Evolutionary conservation across 2,329 filamentous ascomycete genomes (phyloP).

Genomic region (Sclerotinia subarctica): DNA sequence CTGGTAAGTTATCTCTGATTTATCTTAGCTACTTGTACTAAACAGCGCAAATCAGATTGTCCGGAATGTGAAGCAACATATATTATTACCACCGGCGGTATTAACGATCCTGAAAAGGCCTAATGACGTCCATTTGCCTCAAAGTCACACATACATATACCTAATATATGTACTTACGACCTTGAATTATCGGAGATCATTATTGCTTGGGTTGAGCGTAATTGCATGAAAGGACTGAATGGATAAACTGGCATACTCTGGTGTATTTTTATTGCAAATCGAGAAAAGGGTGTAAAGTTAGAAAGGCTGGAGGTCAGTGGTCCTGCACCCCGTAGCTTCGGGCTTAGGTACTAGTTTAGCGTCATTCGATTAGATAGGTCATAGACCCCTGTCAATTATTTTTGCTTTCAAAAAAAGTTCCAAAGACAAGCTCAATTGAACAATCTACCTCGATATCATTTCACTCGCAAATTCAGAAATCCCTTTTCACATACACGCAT

Average conservation of each 20-base stretch:
- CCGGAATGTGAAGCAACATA: constrained; percentile 68
- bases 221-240: constrained; percentile 1
- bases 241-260: constrained; percentile 4
- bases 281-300: neutral
- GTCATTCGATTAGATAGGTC: constrained; percentile 31
- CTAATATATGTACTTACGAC: neutral
- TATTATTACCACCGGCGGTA: constrained; percentile 66
- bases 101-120: constrained; percentile 63
- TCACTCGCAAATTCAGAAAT: neutral
- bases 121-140: constrained; percentile 35
- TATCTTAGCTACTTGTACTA: constrained; percentile 9
- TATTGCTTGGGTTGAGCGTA: neutral
- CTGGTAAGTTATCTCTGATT: constrained; percentile 45
- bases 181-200: neutral
- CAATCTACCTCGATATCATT: neutral
- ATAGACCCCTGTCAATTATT: constrained; percentile 28
- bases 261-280: neutral
- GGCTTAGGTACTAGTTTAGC: constrained; percentile 22
- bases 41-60: constrained; percentile 48
- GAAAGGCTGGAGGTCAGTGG: neutral
- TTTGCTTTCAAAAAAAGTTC: constrained; percentile 22
- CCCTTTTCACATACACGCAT: neutral
- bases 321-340: constrained; percentile 12
- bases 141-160: neutral
- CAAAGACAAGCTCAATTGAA: constrained; percentile 16